Conservation (phyloP, 148 eudicot genomes). For the Silene latifolia region DNA sequence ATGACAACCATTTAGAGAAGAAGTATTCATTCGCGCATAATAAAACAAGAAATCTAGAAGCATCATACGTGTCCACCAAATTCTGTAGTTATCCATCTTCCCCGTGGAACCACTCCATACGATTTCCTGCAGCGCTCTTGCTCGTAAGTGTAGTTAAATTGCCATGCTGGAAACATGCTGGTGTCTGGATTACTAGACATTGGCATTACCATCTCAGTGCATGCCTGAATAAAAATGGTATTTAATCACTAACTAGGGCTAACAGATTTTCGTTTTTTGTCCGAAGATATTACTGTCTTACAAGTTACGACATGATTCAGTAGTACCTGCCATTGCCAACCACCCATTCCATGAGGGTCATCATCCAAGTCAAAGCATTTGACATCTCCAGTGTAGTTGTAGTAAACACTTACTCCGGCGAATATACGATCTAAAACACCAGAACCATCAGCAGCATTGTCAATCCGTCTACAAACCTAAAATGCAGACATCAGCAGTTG, state of each 20-base stretch:
- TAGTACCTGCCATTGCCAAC: conserved; percentile 95
- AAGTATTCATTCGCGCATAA: neutral
- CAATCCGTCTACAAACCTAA: conserved; percentile 81
- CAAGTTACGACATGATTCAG: neutral
- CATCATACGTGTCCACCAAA: conserved; percentile 89
- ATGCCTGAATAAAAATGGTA: conserved; percentile 52
- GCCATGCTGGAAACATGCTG: conserved; percentile 73
- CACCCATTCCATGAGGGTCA: conserved; percentile 89
- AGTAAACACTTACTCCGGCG: conserved; percentile 75
- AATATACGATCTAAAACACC: conserved; percentile 62
- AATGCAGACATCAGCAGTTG: neutral
- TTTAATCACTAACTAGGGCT: neutral
- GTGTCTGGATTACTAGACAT: conserved; percentile 55
- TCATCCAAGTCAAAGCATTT: conserved; percentile 83
- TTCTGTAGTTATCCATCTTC: conserved; percentile 83
- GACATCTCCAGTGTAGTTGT: conserved; percentile 75
- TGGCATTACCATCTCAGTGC: conserved; percentile 99
- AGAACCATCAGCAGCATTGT: conserved; percentile 59
- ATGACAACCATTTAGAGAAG: neutral
- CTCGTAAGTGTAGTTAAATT: conserved; percentile 52
- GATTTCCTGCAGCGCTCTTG: conserved; percentile 54
- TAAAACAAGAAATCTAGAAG: neutral
- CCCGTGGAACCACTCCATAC: conserved; percentile 60
- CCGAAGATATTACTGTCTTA: neutral
- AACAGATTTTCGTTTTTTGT: neutral